phyloP scores from a whole-genome alignment of 768 basidiomycete species.

The Boletus bicolor region DNA sequence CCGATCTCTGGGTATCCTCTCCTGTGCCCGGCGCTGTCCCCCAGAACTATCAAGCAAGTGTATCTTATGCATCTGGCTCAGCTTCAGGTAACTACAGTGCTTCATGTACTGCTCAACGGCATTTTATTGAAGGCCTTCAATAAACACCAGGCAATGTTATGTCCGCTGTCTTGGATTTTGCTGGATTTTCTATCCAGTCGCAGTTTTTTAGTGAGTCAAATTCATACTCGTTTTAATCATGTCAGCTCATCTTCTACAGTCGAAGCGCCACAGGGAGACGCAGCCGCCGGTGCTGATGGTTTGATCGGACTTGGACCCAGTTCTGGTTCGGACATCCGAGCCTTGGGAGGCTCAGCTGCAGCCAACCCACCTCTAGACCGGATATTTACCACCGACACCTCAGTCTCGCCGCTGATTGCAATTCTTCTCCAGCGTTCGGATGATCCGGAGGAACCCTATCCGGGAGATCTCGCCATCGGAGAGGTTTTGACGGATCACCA shows the following conservation, averaged over 20 bases:
- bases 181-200: slow-evolving; percentile 46
- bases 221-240: not conserved
- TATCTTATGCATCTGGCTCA: slow-evolving; percentile 54
- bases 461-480: slow-evolving; percentile 63
- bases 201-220: slow-evolving; percentile 28
- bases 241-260: slow-evolving; percentile 18
- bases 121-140: not conserved
- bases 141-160: slow-evolving; percentile 25
- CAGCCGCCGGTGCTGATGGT: slow-evolving; percentile 26
- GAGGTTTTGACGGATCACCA: slow-evolving; percentile 51
- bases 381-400: slow-evolving; percentile 57
- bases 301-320: slow-evolving; percentile 62
- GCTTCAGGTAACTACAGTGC: slow-evolving; percentile 40
- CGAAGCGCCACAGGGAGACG: slow-evolving; percentile 9
- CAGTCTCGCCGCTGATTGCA: slow-evolving; percentile 59
- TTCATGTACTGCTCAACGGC: not conserved
- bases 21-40: slow-evolving; percentile 37
- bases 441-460: slow-evolving; percentile 49
- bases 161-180: slow-evolving; percentile 30
- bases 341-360: slow-evolving; percentile 29
- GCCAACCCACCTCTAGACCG: slow-evolving; percentile 60
- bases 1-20: slow-evolving; percentile 61
- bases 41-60: slow-evolving; percentile 37
- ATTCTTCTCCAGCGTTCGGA: slow-evolving; percentile 60
- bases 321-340: slow-evolving; percentile 48